Percentiles rank a stretch among this genome's conserved stretches.
Conservation (phyloP, 805 yeast species). For the Naumovozyma castellii region DNA sequence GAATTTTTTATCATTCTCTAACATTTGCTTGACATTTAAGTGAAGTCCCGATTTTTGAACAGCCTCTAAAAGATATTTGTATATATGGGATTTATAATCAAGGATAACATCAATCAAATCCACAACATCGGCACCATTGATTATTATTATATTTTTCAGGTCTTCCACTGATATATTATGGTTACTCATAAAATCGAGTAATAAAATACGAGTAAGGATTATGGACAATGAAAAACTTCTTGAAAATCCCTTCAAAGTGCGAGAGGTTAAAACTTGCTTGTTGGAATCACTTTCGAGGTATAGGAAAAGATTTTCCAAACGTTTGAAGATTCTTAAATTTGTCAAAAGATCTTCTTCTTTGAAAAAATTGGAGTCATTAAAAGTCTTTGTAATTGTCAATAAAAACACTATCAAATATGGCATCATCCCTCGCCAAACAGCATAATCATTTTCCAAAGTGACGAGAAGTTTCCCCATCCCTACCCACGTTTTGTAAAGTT, state of each 20-base stretch:
- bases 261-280: background rate
- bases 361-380: conserved; percentile 4
- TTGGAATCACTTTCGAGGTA: conserved; percentile 5
- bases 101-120: conserved; percentile 11
- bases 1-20: conserved; percentile 6
- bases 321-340: conserved; percentile 8
- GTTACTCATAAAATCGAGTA: conserved; percentile 1
- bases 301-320: conserved; percentile 7
- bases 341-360: conserved; percentile 8
- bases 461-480: conserved; percentile 8
- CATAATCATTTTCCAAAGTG: conserved; percentile 11
- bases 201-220: conserved; percentile 3
- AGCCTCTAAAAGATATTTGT: conserved; percentile 15
- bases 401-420: conserved; percentile 8
- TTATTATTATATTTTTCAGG: conserved; percentile 45
- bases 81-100: conserved; percentile 20
- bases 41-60: conserved; percentile 21
- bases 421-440: conserved; percentile 11
- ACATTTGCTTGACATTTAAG: conserved; percentile 15
- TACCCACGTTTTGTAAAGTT: conserved; percentile 9
- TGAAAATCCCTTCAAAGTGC: conserved; percentile 5
- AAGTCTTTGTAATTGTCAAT: conserved; percentile 7
- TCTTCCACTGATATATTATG: conserved; percentile 45
- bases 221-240: conserved; percentile 5
- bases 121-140: conserved; percentile 42